Evolutionary conservation across 2,329 filamentous ascomycete genomes (phyloP).

Genomic region (Penicillium expansum): DNA sequence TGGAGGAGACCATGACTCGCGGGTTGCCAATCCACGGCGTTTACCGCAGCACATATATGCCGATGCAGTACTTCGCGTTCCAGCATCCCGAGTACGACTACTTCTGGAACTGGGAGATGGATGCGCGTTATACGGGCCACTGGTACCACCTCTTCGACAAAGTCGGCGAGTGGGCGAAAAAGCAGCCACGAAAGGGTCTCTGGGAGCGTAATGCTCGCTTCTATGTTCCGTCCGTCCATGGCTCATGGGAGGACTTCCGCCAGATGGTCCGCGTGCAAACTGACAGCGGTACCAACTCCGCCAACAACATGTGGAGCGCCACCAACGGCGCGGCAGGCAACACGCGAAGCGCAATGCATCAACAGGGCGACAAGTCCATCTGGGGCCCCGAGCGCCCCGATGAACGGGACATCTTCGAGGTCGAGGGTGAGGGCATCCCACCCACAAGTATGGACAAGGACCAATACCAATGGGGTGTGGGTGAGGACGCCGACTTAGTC

Average conservation of each 20-base stretch:
- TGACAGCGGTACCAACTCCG: conserved; percentile 63
- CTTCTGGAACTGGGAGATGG: conserved; percentile 87
- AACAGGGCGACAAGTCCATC: conserved; percentile 60
- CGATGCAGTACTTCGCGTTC: conserved; percentile 86
- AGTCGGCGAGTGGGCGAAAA: conserved; percentile 65
- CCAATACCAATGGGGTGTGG: conserved; percentile 80
- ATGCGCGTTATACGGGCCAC: conserved; percentile 74
- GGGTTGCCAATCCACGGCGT: conserved; percentile 83
- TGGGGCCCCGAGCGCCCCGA: conserved; percentile 79
- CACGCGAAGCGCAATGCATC: conserved; percentile 26
- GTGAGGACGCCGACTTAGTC: conserved; percentile 87
- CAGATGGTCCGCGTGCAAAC: conserved; percentile 74
- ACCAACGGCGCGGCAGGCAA: conserved; percentile 31
- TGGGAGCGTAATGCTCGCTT: conserved; percentile 80
- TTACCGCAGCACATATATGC: conserved; percentile 90
- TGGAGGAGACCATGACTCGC: conserved; percentile 71
- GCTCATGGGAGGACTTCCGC: conserved; percentile 75
- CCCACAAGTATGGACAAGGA: conserved; percentile 74
- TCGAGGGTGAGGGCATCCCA: conserved; percentile 69
- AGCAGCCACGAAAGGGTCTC: conserved; percentile 73
- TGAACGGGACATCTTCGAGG: conserved; percentile 68
- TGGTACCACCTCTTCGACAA: conserved; percentile 77
- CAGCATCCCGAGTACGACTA: conserved; percentile 77
- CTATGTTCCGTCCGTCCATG: conserved; percentile 73
- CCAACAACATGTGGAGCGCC: conserved; percentile 66